A percentile compares a stretch with the other conserved stretches of the same genome.
phyloP scores from a whole-genome alignment of 75 land plant species.

The Isoetes taiwanensis region DNA sequence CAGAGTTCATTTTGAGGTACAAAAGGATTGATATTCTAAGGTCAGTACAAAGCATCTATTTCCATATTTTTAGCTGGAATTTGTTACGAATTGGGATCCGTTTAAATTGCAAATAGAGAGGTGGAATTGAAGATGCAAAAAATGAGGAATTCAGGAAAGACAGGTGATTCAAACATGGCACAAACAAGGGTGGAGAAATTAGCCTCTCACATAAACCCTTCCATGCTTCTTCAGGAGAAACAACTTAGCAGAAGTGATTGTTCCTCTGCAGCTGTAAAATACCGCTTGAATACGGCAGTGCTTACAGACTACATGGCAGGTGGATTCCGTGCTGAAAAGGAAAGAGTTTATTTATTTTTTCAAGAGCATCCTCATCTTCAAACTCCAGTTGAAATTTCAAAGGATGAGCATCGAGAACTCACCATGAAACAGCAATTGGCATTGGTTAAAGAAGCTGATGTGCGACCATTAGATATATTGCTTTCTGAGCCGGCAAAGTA shows the following conservation, averaged over 20 bases:
- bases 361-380: not conserved
- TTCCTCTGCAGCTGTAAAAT: not conserved
- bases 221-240: not conserved
- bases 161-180: too few relatives aligned
- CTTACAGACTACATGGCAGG: not conserved
- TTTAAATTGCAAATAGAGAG: too few relatives aligned
- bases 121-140: too few relatives aligned
- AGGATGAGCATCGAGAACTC: constrained; percentile 2
- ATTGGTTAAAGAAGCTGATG: not conserved
- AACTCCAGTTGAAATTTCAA: not conserved
- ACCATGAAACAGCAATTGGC: not conserved
- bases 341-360: not conserved
- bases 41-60: too few relatives aligned
- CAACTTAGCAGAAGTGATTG: not conserved
- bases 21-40: too few relatives aligned
- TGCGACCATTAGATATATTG: not conserved
- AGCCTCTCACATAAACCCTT: not conserved
- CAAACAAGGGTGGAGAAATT: constrained; percentile 1
- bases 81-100: too few relatives aligned
- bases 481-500: not conserved
- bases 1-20: too few relatives aligned
- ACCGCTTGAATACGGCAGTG: not conserved
- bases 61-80: too few relatives aligned
- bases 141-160: too few relatives aligned
- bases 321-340: not conserved